Percentiles rank a stretch among this genome's conserved stretches.
Evolutionary conservation across 2,329 filamentous ascomycete species (phyloP).

Genomic region (Diplodia corticola): DNA sequence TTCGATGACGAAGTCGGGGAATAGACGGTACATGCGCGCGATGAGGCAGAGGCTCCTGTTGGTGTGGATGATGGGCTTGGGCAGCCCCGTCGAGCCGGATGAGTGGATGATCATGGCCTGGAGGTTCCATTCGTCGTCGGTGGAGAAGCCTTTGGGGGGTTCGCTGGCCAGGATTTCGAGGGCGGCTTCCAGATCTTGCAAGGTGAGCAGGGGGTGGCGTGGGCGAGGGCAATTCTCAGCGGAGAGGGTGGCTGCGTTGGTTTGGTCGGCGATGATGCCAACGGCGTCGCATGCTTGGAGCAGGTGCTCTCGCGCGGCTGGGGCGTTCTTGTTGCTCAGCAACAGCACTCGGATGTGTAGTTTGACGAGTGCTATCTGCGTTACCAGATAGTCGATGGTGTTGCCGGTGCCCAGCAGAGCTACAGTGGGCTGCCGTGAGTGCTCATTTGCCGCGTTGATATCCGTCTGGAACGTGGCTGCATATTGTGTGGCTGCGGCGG

Average conservation of each 20-base stretch:
- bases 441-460: slow-evolving; percentile 30
- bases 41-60: slow-evolving; percentile 37
- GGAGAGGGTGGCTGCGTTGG: slow-evolving; percentile 23
- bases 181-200: neutral
- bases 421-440: slow-evolving; percentile 32
- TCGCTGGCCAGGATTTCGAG: neutral
- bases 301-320: slow-evolving; percentile 31
- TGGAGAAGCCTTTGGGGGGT: slow-evolving; percentile 19
- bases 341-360: slow-evolving; percentile 34
- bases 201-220: neutral
- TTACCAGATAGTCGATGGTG: slow-evolving; percentile 34
- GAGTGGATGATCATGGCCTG: slow-evolving; percentile 50
- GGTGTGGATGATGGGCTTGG: slow-evolving; percentile 55
- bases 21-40: slow-evolving; percentile 37
- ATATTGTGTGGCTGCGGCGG: slow-evolving; percentile 30
- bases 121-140: slow-evolving; percentile 36
- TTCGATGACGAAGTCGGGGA: slow-evolving; percentile 34
- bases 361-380: slow-evolving; percentile 35
- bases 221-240: neutral
- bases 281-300: slow-evolving; percentile 30
- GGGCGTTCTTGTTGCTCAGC: slow-evolving; percentile 34
- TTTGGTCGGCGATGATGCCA: slow-evolving; percentile 33
- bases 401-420: slow-evolving; percentile 33
- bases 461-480: slow-evolving; percentile 27
- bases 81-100: slow-evolving; percentile 61